A percentile compares a stretch with the other conserved stretches of the same genome.
phyloP scores from a whole-genome alignment of 768 basidiomycete genomes.

The Candolleomyces efflorescens region DNA sequence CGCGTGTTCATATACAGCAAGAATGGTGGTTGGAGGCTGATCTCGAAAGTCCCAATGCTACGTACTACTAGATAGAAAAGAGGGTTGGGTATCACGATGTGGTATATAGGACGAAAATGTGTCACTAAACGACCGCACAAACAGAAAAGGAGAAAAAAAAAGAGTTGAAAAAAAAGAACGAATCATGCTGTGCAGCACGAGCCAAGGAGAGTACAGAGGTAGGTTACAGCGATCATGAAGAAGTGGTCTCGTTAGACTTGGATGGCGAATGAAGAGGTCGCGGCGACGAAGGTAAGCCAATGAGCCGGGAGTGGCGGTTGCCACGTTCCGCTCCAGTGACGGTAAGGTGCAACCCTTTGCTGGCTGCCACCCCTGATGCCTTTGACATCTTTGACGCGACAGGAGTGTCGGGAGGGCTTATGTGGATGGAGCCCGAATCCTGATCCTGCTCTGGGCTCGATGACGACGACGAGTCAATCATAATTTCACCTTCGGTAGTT shows the following conservation, averaged over 20 bases:
- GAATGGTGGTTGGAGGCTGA: conserved; percentile 7
- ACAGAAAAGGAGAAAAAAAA: background rate
- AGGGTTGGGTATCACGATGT: conserved; percentile 34
- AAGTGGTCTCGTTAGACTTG: conserved; percentile 21
- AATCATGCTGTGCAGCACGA: conserved; percentile 6
- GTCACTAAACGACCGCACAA: background rate
- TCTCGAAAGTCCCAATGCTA: background rate
- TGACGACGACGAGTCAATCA: conserved; percentile 43
- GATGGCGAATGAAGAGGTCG: conserved; percentile 43
- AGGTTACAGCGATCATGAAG: conserved; percentile 6
- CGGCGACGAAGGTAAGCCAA: conserved; percentile 58
- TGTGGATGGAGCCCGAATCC: conserved; percentile 23
- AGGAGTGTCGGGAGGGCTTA: conserved; percentile 40
- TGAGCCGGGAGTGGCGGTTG: conserved; percentile 60
- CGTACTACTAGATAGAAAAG: conserved; percentile 12
- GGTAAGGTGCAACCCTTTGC: conserved; percentile 66
- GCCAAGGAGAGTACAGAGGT: conserved; percentile 7
- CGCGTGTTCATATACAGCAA: conserved; percentile 4
- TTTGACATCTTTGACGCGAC: conserved; percentile 36
- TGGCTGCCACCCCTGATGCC: conserved; percentile 60
- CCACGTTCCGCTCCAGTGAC: conserved; percentile 47
- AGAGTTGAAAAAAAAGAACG: background rate
- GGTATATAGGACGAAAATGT: conserved; percentile 25
- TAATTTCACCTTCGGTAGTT: conserved; percentile 55
- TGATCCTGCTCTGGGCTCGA: conserved; percentile 34